Base-by-base conservation (phyloP, 2,329 filamentous ascomycete genomes). In the Pleurostoma richardsiae region DNA sequence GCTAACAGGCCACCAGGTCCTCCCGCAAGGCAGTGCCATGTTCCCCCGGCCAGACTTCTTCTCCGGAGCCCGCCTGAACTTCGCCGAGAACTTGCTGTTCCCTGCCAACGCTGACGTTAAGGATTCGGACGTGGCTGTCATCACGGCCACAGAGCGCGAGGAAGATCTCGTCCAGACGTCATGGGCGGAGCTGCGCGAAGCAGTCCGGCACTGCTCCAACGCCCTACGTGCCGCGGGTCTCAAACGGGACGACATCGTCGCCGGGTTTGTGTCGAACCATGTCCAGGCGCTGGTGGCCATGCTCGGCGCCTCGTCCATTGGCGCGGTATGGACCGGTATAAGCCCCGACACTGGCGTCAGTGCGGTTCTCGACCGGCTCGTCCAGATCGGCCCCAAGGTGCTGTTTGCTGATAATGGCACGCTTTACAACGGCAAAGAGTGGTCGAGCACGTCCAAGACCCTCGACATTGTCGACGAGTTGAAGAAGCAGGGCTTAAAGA, bases 81-180 rank as follows among this genome's bases (percentile, higher is more conserved):
- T 96, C 63, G 91, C 92, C 29, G 89, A 97, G 70, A 99, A 99
- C 64, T 74, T 97, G 45, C 81, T 99, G 4, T 96, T 85, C 63
- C 92, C 92, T 4, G 74, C 73, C 43, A 71, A 78, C 36, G 68
- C 67, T 27, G 58, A 69, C 10, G 66, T 82, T 5, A 70, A 85
- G 52, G 78, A 84, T 43, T 66, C 81, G 41, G 73, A 77, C 4
- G 67, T 80, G 5, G 91, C 91, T 19, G 76, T 95, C 41, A 86
- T 96, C 57, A 88, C 86, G 29, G 85, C 82, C 4, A 96, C 90
- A 8, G 92, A 97, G 68, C 64, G 73, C 11, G 81, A 79, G 10
- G 75, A 79, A 43, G 78, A 87, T 56, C 72, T 74, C 29, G 63
- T 68, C 43, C 62, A 66, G 46, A 76, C 72, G 29, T 85, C 86